A percentile compares a stretch with the other conserved stretches of the same genome.
These are phyloP conservation scores for Colletotrichum sp. DNA, from an alignment of 2,329 filamentous ascomycete genomes.

Conservation along the genomic window DNA sequence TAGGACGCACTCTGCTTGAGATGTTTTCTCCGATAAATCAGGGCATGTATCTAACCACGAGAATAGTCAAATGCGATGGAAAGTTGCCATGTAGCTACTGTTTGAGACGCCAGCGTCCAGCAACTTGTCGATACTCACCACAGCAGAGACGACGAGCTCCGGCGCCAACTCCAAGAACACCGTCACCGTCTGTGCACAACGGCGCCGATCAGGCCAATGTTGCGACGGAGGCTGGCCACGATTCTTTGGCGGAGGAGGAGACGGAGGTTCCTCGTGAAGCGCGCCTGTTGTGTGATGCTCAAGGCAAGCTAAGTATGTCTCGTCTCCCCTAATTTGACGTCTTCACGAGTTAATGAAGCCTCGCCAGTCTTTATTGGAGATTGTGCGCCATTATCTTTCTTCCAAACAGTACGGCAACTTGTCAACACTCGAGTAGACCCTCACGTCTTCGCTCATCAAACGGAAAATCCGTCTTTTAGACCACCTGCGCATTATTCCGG, in stretches of 20 bases:
- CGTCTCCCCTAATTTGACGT: background rate
- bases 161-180: conserved; percentile 19
- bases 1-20: background rate
- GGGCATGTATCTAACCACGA: background rate
- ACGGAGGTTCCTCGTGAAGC: conserved; percentile 60
- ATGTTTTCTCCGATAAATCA: background rate
- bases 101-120: conserved; percentile 43
- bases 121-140: conserved; percentile 53
- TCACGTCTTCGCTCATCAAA: conserved; percentile 56
- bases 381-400: conserved; percentile 60
- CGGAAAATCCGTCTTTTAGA: conserved; percentile 48
- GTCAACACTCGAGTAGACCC: conserved; percentile 53
- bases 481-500: conserved; percentile 11
- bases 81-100: conserved; percentile 59
- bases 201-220: background rate
- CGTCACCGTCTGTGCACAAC: conserved; percentile 14
- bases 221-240: conserved; percentile 9
- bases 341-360: background rate
- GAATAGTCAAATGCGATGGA: conserved; percentile 56
- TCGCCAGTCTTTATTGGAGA: conserved; percentile 55
- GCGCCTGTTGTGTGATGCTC: conserved; percentile 53
- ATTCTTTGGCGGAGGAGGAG: conserved; percentile 49
- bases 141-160: conserved; percentile 41
- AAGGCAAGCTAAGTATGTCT: conserved; percentile 49
- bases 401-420: conserved; percentile 58